phyloP scores from a whole-genome alignment of 169 alveolate genomes.

The Cyclospora cayetanensis region DNA sequence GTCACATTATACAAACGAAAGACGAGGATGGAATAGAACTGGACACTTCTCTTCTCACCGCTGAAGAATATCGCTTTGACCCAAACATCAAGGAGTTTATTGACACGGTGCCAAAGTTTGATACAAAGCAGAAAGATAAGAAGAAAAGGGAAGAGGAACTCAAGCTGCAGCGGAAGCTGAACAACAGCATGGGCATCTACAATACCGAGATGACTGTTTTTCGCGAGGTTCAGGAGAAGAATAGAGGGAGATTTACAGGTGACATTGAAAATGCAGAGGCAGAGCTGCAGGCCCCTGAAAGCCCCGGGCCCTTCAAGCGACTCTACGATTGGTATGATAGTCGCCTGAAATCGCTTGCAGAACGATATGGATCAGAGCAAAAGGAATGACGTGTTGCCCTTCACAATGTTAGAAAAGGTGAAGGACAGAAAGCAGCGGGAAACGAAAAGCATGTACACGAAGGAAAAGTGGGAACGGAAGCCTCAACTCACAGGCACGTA shows the following conservation, averaged over 20 bases:
- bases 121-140: neutral
- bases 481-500: too few species aligned
- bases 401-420: too few species aligned
- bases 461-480: too few species aligned
- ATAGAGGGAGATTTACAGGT: neutral
- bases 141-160: neutral
- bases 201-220: neutral
- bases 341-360: neutral
- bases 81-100: neutral
- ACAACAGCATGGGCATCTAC: neutral
- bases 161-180: neutral
- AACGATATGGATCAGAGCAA: neutral
- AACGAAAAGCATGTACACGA: too few species aligned
- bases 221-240: neutral
- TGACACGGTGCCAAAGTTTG: neutral
- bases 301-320: neutral
- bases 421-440: too few species aligned
- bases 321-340: neutral
- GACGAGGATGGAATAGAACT: slow-evolving; percentile 5
- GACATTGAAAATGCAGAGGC: neutral
- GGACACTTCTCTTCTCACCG: neutral
- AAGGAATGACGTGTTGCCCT: neutral
- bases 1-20: neutral
- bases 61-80: neutral
- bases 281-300: neutral